phyloP scores from a whole-genome alignment of 139 green algal genomes.

The Chlorella sp. region DNA sequence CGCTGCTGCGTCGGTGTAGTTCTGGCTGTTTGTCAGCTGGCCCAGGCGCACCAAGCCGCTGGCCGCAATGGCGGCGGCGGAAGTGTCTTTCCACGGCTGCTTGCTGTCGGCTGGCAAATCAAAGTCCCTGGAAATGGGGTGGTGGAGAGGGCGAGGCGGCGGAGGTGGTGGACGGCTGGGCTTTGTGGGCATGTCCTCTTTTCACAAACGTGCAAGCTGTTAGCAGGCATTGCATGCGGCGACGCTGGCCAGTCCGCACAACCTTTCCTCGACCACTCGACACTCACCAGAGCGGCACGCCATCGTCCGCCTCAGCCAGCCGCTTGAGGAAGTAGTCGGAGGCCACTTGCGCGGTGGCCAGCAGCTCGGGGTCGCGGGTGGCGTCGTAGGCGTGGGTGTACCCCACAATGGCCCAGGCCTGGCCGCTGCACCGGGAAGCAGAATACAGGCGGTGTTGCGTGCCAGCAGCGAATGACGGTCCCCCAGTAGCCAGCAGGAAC shows the following conservation, averaged over 20 bases:
- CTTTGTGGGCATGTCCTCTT: too few relatives aligned
- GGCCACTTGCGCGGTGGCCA: background rate
- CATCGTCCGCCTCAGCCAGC: background rate
- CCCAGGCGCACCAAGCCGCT: background rate
- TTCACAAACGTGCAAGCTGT: too few relatives aligned
- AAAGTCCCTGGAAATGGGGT: slow-evolving; percentile 9
- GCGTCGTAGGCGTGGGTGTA: background rate
- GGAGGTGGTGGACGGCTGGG: too few relatives aligned
- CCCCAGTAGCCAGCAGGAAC: background rate
- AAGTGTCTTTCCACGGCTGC: slow-evolving; percentile 2
- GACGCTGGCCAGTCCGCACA: too few relatives aligned
- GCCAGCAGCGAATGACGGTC: background rate
- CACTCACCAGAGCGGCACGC: background rate
- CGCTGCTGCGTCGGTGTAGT: background rate
- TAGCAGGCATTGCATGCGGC: too few relatives aligned
- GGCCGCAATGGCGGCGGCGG: background rate
- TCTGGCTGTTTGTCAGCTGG: background rate
- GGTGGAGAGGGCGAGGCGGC: too few relatives aligned
- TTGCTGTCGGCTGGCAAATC: background rate
- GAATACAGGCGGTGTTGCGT: background rate
- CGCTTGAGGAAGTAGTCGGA: background rate
- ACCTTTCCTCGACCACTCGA: too few relatives aligned
- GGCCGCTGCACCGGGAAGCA: background rate
- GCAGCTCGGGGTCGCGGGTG: background rate
- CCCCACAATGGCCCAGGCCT: background rate